A percentile compares a stretch with the other conserved stretches of the same genome.
Conservation (phyloP, 768 basidiomycete genomes). For the Mycena capillaripes region DNA sequence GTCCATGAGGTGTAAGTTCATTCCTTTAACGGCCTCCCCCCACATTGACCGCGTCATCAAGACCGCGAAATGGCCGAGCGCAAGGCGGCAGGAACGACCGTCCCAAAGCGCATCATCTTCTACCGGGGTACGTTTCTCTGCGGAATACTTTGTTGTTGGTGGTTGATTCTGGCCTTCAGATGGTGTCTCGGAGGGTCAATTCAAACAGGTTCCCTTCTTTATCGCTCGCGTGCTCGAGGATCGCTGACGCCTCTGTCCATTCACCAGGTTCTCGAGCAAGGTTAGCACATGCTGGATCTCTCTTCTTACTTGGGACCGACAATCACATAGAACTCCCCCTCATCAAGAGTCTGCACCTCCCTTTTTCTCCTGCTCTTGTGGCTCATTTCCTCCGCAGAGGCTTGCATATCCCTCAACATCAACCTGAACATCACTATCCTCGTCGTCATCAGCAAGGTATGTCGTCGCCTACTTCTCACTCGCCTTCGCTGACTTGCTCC, state of each 20-base stretch:
- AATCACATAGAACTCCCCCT: conserved; percentile 64
- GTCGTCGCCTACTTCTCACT: neutral
- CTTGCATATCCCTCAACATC: conserved; percentile 71
- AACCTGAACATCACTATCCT: conserved; percentile 80
- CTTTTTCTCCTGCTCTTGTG: conserved; percentile 66
- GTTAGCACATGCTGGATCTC: conserved; percentile 46
- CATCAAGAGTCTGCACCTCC: conserved; percentile 63
- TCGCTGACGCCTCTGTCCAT: too few relatives aligned
- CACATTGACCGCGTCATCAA: neutral
- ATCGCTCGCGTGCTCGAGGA: too few relatives aligned
- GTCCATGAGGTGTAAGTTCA: conserved; percentile 57
- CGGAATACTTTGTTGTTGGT: conserved; percentile 9
- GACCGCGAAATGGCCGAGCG: conserved; percentile 69
- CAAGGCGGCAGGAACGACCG: conserved; percentile 52
- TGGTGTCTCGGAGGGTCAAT: conserved; percentile 70
- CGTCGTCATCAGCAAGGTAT: conserved; percentile 22
- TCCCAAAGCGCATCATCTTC: conserved; percentile 82
- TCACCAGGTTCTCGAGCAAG: conserved; percentile 70
- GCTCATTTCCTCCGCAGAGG: conserved; percentile 59
- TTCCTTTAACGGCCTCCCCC: neutral
- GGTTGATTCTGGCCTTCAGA: conserved; percentile 52
- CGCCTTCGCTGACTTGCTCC: conserved; percentile 6
- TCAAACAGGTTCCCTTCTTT: too few relatives aligned
- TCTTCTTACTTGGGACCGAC: neutral
- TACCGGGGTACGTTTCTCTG: conserved; percentile 68